Base-by-base conservation (phyloP, 257 asterid species). In the Linderniella brevidens region DNA sequence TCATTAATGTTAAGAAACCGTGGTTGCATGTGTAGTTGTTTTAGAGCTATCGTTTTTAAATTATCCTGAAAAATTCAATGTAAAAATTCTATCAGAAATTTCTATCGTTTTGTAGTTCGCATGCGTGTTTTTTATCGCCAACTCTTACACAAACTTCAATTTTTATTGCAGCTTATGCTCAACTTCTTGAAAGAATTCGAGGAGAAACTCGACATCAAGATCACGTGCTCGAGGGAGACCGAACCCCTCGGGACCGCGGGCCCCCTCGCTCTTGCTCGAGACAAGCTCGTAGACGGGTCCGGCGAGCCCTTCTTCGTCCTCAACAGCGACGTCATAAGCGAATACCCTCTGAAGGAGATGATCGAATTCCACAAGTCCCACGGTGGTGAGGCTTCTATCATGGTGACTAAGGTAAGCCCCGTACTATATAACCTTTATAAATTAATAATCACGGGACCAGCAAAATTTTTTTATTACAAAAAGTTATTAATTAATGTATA, bases 211-310 rank as follows among this genome's bases (percentile, higher is more conserved):
- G 97, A 72, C 65, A 82, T 86, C 52, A 82, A 77, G 77, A 86
- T 86, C 52, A 73, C 85, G 15, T 86, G 97, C 70, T 86, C 97
- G 4, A 92, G 78, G 63, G 97, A 86, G 76, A 86, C 93, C 37
- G 97, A 86, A 62, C 97, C 97, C 10, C 94, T 86, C 37, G 94
- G 97, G 50, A 86, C 97, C 42, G 97, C 97, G 13, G 94, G 97
- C 45, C 97, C 97, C 50, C 92, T 86, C 61, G 97, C 97, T 62
- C 70, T 86, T 82, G 94, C 97, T 50, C 64, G 94, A 71, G 87
- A 86, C 61, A 82, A 86, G 68, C 76, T 86, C 62, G 37, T 79
- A 37, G 97, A 77, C 59, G 68, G 63, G 48, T 82, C 94, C 11
- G 87, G 93, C 45, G 86, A 79, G 55, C 97, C 97, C 4, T 86